Evolutionary conservation across 805 yeast genomes (phyloP), one percentile per base, ranked within the genome.

Genomic region (Wickerhamomyces ciferrii): DNA sequence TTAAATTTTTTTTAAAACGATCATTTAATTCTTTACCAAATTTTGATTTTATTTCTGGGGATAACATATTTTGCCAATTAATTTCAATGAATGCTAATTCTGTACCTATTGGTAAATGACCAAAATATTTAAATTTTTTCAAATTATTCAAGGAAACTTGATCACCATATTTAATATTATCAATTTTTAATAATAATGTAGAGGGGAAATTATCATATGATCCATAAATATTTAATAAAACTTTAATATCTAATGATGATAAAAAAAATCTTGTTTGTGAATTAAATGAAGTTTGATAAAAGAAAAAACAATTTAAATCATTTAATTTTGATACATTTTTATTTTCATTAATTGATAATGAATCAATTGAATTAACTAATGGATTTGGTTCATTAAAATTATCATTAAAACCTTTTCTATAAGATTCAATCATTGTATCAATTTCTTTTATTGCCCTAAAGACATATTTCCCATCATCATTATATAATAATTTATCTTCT

Each of bases 71-170:
- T 68, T 71, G 44, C 98, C 98, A 92, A 60, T 88, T 84, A 43
- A 96, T 76, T 56, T 94, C 98, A 45, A 94, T 60, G 51, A 87
- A 81, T 11, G 90, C 95, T 39, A 92, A 63, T 44, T 84, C 86
- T 0, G 96, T 84, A 2, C 97, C 97, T 25, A 79, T 61, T 0
- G 99, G 97, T 20, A 90, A 65, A 63, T 92, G 92, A 1, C 86
- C 75, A 47, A 94, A 66, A 61, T 86, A 89, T 62, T 89, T 91
- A 61, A 75, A 75, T 53, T 82, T 79, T 43, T 77, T 75, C 56
- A 84, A 52, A 3, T 63, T 50, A n/a, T 79, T 79, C 15, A 78
- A 82, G 0, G 84, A 76, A 2, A 83, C 76, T 19, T 84, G 71
- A 21, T 77, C 77, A 34, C 86, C 95, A 58, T 76, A 76, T 42